Conservation (phyloP, 768 basidiomycete species). For the Suillus occidentalis region DNA sequence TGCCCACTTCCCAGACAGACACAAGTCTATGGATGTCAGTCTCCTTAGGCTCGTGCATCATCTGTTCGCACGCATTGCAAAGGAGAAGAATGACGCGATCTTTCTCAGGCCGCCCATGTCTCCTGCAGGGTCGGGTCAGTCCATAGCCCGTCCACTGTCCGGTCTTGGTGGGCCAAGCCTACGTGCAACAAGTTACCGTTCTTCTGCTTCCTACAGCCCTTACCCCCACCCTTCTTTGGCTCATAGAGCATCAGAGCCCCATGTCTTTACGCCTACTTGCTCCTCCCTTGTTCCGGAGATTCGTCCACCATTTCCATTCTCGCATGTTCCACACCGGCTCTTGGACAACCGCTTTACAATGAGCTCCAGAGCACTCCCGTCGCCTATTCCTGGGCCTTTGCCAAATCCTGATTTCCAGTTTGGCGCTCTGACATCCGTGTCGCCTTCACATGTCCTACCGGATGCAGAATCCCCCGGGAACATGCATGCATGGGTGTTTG, state of each 20-base stretch:
- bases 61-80: constrained; percentile 32
- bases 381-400: constrained; percentile 52
- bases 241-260: constrained; percentile 34
- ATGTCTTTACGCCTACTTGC: constrained; percentile 38
- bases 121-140: constrained; percentile 29
- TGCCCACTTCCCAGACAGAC: constrained; percentile 36
- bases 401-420: constrained; percentile 65
- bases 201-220: constrained; percentile 33
- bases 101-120: constrained; percentile 35
- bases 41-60: constrained; percentile 55
- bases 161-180: constrained; percentile 28
- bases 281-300: constrained; percentile 28
- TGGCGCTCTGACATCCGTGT: constrained; percentile 51
- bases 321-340: constrained; percentile 22
- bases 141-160: constrained; percentile 40
- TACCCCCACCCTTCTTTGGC: constrained; percentile 36
- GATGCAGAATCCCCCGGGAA: constrained; percentile 35
- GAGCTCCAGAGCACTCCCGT: constrained; percentile 48
- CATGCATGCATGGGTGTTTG: constrained; percentile 46
- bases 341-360: constrained; percentile 52
- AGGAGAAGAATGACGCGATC: constrained; percentile 35
- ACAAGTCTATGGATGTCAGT: constrained; percentile 40
- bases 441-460: constrained; percentile 48
- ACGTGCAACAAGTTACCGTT: constrained; percentile 43
- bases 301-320: constrained; percentile 13